A percentile compares a stretch with the other conserved stretches of the same genome.
Evolutionary conservation across 345 rosid species (phyloP).

Genomic region (Cochlearia excelsa): DNA sequence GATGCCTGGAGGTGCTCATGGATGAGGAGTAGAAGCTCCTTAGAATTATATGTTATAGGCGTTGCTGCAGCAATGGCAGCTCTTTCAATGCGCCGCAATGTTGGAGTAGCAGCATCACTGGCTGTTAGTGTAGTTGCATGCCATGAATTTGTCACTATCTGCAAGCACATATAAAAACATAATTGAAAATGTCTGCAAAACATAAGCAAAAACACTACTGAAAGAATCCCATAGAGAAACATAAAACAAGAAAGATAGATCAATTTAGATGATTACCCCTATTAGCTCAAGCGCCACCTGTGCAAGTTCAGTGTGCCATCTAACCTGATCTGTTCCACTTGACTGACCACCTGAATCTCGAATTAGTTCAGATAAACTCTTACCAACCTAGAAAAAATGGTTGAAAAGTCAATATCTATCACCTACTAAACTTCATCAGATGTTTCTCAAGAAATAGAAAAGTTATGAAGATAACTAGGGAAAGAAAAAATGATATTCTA

Average conservation of each 20-base stretch:
- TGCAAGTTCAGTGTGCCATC: constrained; percentile 94
- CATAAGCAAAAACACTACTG: constrained; percentile 9
- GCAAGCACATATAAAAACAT: constrained; percentile 33
- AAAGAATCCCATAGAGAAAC: constrained; percentile 6
- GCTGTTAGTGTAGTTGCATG: constrained; percentile 91
- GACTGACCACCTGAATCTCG: constrained; percentile 86
- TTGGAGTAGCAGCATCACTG: constrained; percentile 98
- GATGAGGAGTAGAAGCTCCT: constrained; percentile 90
- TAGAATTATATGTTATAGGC: constrained; percentile 83
- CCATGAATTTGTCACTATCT: constrained; percentile 97
- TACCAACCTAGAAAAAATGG: constrained; percentile 68
- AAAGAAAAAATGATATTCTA: constrained; percentile 28
- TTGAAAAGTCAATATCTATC: constrained; percentile 13
- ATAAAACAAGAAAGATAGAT: constrained; percentile 2
- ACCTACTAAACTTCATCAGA: constrained; percentile 21
- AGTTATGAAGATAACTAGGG: constrained; percentile 2
- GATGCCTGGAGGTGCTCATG: constrained; percentile 96
- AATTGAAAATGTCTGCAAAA: constrained; percentile 11
- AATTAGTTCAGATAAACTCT: constrained; percentile 88
- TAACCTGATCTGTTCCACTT: constrained; percentile 75
- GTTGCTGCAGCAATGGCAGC: constrained; percentile 99
- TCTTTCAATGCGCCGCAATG: constrained; percentile 94
- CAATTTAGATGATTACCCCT: constrained; percentile 49
- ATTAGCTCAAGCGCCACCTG: constrained; percentile 97
- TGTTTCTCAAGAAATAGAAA: constrained; percentile 14